Evolutionary conservation across 495 filamentous ascomycete species (phyloP), one percentile per base, ranked within the genome.

Genomic region (Halenospora varia): DNA sequence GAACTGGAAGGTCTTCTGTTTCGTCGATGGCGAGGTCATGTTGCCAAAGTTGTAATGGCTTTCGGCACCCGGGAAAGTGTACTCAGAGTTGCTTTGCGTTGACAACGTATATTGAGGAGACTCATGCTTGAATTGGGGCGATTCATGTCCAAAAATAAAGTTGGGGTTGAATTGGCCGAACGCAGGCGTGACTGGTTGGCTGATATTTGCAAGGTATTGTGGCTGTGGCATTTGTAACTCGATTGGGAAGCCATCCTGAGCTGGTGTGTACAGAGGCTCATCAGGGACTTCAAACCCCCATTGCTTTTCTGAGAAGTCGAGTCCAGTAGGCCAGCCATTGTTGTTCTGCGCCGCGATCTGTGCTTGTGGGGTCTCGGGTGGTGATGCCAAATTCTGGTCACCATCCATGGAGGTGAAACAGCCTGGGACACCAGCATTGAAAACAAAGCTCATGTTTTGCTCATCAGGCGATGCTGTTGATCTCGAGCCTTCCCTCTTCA

Each of bases 1-100:
- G 56, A 67, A 67, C 52, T 64, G 61, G 25, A 63, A 67, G 29
- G 53, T 62, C 46, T 67, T 67, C 35, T 67, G 61, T 40, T 64
- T 64, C 23, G 50, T 55, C 10, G 58, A 41, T 17, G 63, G 53
- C n/a, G 63, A 60, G 9, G 46, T 17, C 17, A 19, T 39, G 48
- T 62, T 53, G 11, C 51, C 55, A 0, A 23, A 11, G 0, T 44
- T 8, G 44, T 55, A 63, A 8, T 55, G 55, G 8, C 41, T 4
- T n/a, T 54, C 35, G 13, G 57, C 10, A 3, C 59, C 59, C 2
- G 65, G 59, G 41, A 67, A 67, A 11, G 46, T 52, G 48, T 67
- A 67, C 50, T 67, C 65, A 13, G 58, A 45, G 15, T 48, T 35
- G 25, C 19, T 24, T 29, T 61, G 60, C 17, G 50, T 59, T 10